Evolutionary conservation across 225 moss, liverwort and hornwort species (phyloP).

Genomic region (Lunularia cruciata): DNA sequence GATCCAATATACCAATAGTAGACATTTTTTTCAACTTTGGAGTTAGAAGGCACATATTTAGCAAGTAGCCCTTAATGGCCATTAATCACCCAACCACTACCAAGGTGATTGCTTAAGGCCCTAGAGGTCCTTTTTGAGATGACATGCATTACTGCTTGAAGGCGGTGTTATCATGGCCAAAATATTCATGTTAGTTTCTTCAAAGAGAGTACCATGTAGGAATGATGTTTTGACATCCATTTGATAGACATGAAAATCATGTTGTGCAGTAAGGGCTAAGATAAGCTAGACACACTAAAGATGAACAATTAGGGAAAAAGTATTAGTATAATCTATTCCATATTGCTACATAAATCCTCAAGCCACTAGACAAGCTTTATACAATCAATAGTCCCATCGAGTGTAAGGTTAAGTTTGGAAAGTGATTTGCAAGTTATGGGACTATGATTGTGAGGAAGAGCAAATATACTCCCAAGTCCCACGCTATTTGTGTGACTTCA

Average conservation of each 20-base stretch:
- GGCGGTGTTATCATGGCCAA: background rate
- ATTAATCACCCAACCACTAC: constrained; percentile 19
- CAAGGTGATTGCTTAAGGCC: constrained; percentile 5
- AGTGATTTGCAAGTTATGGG: constrained; percentile 9
- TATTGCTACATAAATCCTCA: background rate
- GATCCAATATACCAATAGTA: background rate
- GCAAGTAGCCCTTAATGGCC: too few relatives aligned
- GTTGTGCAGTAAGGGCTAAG: background rate
- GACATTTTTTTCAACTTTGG: constrained; percentile 4
- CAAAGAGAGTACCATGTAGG: background rate
- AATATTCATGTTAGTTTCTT: constrained; percentile 6
- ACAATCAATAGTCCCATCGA: background rate
- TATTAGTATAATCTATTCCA: background rate
- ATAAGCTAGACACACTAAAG: background rate
- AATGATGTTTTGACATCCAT: constrained; percentile 15
- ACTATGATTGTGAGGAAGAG: background rate
- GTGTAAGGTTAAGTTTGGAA: constrained; percentile 8
- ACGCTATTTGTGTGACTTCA: too few relatives aligned
- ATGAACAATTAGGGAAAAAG: constrained; percentile 8
- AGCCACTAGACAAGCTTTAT: constrained; percentile 16
- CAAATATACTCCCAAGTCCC: too few relatives aligned
- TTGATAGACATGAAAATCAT: background rate
- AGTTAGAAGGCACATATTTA: constrained; percentile 4
- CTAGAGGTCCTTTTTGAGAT: background rate
- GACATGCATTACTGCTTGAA: background rate